A percentile compares a stretch with the other conserved stretches of the same genome.
phyloP scores from a whole-genome alignment of 1,284 basidiomycete species.

The Leccinum fuscescens region DNA sequence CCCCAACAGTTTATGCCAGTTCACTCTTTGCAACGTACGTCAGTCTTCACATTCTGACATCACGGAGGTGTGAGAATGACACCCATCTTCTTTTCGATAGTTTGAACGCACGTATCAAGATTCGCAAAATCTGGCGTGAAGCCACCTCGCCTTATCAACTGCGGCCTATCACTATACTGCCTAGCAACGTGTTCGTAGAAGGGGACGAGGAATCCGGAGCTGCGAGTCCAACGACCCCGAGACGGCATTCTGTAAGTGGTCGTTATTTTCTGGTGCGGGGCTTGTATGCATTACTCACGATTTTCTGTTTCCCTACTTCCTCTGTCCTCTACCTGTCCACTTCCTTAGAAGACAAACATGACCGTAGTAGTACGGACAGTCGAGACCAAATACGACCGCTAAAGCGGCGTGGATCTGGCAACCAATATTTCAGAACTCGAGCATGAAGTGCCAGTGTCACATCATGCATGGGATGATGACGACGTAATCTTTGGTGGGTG shows the following conservation, averaged over 20 bases:
- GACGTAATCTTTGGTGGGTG: not conserved
- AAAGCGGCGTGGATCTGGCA: not conserved
- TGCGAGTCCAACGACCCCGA: not conserved
- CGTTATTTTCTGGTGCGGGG: not conserved
- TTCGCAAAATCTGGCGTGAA: slow-evolving; percentile 1
- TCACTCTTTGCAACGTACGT: slow-evolving; percentile 29
- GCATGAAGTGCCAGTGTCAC: not conserved
- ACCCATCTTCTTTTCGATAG: slow-evolving; percentile 6
- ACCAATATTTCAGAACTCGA: not conserved
- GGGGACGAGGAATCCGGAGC: not conserved
- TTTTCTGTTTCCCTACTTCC: not conserved
- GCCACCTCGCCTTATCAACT: not conserved
- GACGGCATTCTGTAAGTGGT: slow-evolving; percentile 9
- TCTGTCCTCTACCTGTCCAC: not conserved
- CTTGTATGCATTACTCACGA: not conserved
- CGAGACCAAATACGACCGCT: slow-evolving; percentile 13
- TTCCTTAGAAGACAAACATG: slow-evolving; percentile 13
- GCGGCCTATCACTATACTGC: slow-evolving; percentile 6
- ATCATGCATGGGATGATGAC: not conserved
- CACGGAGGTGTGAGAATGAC: not conserved
- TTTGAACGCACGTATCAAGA: slow-evolving; percentile 19
- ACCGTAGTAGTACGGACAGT: slow-evolving; percentile 13
- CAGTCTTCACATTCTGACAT: not conserved
- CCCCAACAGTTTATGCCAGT: slow-evolving; percentile 24
- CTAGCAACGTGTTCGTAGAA: not conserved